Evolutionary conservation across 228 moss, liverwort and hornwort species (phyloP).

Genomic region (Sphagnum fallax): DNA sequence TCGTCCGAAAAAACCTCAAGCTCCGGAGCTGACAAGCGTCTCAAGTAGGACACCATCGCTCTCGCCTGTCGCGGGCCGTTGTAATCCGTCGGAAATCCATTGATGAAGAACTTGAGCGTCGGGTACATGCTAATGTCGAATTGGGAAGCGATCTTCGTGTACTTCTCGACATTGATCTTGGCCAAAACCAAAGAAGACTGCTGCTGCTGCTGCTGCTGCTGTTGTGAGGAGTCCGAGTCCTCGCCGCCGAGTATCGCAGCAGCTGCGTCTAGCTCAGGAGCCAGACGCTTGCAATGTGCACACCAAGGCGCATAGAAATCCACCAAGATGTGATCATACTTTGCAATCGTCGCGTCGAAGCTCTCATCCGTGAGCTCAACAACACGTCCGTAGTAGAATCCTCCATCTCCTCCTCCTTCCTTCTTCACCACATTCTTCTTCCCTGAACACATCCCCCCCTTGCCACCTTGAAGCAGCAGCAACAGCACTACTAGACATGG

Average conservation of each 20-base stretch:
- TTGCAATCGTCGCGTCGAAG: slow-evolving; percentile 36
- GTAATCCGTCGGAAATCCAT: slow-evolving; percentile 77
- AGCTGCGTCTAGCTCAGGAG: slow-evolving; percentile 66
- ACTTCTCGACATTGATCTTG: slow-evolving; percentile 73
- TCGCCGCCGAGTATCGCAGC: slow-evolving; percentile 48
- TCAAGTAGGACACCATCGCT: slow-evolving; percentile 59
- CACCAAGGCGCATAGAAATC: slow-evolving; percentile 63
- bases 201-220: slow-evolving; percentile 4
- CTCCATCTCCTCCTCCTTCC: slow-evolving; percentile 18
- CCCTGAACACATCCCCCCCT: not conserved
- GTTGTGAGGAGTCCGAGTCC: slow-evolving; percentile 14
- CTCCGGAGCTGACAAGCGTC: slow-evolving; percentile 52
- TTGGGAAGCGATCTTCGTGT: slow-evolving; percentile 29
- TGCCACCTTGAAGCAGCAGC: too few species aligned
- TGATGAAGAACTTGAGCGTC: slow-evolving; percentile 90
- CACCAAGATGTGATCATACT: slow-evolving; percentile 50
- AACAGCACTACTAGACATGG: too few species aligned
- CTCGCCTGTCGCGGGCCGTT: slow-evolving; percentile 59
- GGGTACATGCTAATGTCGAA: slow-evolving; percentile 58
- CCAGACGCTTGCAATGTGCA: slow-evolving; percentile 38
- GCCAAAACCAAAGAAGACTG: slow-evolving; percentile 29
- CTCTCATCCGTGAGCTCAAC: slow-evolving; percentile 52
- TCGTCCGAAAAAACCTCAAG: slow-evolving; percentile 39
- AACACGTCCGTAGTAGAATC: slow-evolving; percentile 34
- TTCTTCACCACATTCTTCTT: slow-evolving; percentile 4